Conservation (phyloP, 2,329 filamentous ascomycete species). For the Beauveria sp. region DNA sequence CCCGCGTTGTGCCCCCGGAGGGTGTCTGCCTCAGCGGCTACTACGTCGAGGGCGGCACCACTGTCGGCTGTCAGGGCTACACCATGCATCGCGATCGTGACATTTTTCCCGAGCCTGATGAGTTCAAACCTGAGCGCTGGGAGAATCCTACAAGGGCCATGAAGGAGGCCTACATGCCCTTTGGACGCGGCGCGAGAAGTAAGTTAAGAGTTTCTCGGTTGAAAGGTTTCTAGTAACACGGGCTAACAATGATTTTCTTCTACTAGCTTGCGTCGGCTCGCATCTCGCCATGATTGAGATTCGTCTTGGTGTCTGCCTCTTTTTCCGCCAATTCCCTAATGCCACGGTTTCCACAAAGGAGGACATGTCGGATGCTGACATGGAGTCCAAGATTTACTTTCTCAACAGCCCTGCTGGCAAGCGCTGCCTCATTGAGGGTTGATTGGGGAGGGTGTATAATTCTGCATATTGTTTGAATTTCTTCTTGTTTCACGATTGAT, state of each 20-base stretch:
- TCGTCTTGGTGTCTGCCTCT: slow-evolving; percentile 40
- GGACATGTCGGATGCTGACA: slow-evolving; percentile 28
- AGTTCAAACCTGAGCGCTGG: slow-evolving; percentile 31
- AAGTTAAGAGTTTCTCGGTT: neutral
- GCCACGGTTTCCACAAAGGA: slow-evolving; percentile 24
- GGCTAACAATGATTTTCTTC: neutral
- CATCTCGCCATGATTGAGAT: slow-evolving; percentile 51
- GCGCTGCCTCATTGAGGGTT: slow-evolving; percentile 23
- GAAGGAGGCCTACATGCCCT: slow-evolving; percentile 43
- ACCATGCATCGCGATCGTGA: slow-evolving; percentile 36
- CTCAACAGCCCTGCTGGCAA: slow-evolving; percentile 24
- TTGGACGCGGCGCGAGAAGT: slow-evolving; percentile 44
- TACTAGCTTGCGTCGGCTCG: slow-evolving; percentile 41
- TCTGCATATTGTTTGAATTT: neutral
- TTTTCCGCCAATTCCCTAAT: slow-evolving; percentile 41
- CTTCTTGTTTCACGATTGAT: neutral
- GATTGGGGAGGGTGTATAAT: neutral
- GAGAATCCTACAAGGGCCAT: slow-evolving; percentile 26
- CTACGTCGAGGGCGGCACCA: slow-evolving; percentile 31
- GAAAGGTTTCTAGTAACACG: too few species aligned
- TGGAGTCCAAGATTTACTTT: slow-evolving; percentile 28
- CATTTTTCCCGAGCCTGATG: slow-evolving; percentile 33
- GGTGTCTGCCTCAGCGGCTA: slow-evolving; percentile 32
- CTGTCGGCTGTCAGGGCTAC: slow-evolving; percentile 36
- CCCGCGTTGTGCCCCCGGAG: slow-evolving; percentile 30